These are phyloP conservation scores for Fusarium annulatum DNA, from an alignment of 2,329 filamentous ascomycete genomes.

Conservation along the genomic window DNA sequence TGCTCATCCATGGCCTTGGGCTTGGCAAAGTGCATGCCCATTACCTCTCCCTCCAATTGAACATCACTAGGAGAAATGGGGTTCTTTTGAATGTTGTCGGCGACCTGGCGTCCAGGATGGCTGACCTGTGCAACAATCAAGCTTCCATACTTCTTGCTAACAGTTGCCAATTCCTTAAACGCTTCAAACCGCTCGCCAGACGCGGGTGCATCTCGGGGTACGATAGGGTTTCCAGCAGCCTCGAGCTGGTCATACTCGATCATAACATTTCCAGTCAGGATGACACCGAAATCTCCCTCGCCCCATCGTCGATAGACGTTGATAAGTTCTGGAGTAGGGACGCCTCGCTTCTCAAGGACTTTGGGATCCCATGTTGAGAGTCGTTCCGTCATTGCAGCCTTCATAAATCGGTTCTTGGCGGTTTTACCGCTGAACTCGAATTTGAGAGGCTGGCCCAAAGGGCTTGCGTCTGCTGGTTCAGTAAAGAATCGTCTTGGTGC, in stretches of 20 bases:
- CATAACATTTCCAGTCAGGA: conserved; percentile 73
- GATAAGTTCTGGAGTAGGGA: conserved; percentile 54
- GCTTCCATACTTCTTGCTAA: conserved; percentile 67
- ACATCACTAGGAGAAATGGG: conserved; percentile 57
- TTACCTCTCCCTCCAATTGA: conserved; percentile 43
- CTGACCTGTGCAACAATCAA: conserved; percentile 71
- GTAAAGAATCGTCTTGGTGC: conserved; percentile 12
- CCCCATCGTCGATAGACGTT: conserved; percentile 71
- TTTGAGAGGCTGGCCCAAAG: conserved; percentile 57
- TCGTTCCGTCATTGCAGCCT: conserved; percentile 74
- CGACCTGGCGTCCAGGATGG: conserved; percentile 57
- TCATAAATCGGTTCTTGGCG: conserved; percentile 74
- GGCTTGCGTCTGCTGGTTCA: conserved; percentile 13
- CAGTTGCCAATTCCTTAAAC: conserved; percentile 66
- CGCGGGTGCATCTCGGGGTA: conserved; percentile 62
- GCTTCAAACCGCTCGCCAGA: conserved; percentile 69
- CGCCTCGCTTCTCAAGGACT: conserved; percentile 60
- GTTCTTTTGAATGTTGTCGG: conserved; percentile 42
- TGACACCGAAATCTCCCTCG: conserved; percentile 64
- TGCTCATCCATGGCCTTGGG: conserved; percentile 63
- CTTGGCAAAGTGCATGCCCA: conserved; percentile 54
- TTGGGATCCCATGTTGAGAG: conserved; percentile 69
- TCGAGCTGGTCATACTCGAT: conserved; percentile 70
- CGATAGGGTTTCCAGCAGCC: conserved; percentile 66
- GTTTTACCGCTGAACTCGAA: conserved; percentile 64